Conservation (phyloP, 2,329 filamentous ascomycete genomes). For the Magnaporthiopsis incrustans region DNA sequence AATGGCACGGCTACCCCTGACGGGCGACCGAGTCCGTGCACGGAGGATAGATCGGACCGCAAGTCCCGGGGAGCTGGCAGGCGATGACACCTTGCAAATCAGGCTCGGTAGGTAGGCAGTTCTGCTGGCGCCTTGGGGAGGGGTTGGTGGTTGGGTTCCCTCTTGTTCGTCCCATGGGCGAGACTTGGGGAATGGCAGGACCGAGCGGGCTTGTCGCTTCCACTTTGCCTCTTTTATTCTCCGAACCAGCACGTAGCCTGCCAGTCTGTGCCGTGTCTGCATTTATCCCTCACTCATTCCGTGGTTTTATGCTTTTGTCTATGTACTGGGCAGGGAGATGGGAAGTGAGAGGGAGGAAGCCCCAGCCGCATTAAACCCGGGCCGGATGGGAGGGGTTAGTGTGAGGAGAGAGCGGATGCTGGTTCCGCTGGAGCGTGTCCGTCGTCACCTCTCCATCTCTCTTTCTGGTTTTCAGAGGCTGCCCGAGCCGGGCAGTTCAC, state of each 20-base stretch:
- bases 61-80: constrained; percentile 5
- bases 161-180: no score
- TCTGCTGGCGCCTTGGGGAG: neutral
- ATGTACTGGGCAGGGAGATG: no score
- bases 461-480: neutral
- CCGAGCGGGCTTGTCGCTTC: neutral
- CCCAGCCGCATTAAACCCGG: neutral
- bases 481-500: no score
- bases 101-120: neutral
- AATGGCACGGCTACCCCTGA: neutral
- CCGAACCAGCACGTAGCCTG: neutral
- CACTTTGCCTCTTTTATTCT: neutral
- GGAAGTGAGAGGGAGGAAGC: no score
- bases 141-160: no score
- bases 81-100: constrained; percentile 6
- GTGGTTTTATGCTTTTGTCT: no score
- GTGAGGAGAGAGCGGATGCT: neutral
- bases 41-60: constrained; percentile 10
- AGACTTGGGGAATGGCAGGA: neutral
- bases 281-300: neutral
- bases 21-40: neutral
- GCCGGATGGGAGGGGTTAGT: neutral
- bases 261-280: neutral
- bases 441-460: neutral
- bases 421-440: neutral